Conservation (phyloP, 1,139 yeast species). For the Taiozyma sp. region DNA sequence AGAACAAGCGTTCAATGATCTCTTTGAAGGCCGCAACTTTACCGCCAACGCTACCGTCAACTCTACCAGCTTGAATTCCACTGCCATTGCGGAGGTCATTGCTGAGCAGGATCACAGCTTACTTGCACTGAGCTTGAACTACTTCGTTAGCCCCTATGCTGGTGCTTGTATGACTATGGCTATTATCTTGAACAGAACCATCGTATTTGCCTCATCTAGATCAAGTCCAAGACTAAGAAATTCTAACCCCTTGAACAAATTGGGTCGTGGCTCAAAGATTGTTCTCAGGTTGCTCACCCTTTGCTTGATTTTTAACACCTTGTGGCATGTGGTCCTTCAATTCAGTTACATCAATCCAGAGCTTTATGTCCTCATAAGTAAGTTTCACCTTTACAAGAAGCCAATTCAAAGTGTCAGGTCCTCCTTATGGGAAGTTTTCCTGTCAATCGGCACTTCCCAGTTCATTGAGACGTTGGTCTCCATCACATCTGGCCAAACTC, state of each 20-base stretch:
- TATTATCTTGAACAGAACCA: constrained; percentile 56
- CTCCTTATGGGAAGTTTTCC: constrained; percentile 60
- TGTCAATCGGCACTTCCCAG: constrained; percentile 58
- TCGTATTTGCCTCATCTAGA: constrained; percentile 57
- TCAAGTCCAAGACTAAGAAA: neutral
- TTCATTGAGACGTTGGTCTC: constrained; percentile 69
- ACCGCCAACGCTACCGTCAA: neutral
- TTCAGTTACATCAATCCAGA: neutral
- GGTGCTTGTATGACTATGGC: constrained; percentile 60
- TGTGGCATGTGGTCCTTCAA: constrained; percentile 10
- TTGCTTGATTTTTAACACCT: neutral
- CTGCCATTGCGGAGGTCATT: neutral
- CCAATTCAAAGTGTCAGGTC: constrained; percentile 32
- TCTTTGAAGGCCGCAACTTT: neutral
- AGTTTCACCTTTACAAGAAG: neutral
- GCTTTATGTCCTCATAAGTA: neutral
- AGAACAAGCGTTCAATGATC: neutral
- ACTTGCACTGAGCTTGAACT: constrained; percentile 23
- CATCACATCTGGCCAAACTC: constrained; percentile 52
- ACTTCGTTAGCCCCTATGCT: constrained; percentile 46
- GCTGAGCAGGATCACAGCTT: neutral
- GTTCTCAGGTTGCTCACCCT: constrained; percentile 33
- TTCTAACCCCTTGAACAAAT: constrained; percentile 12
- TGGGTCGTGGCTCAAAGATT: constrained; percentile 24
- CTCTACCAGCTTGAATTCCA: neutral